phyloP scores from a whole-genome alignment of 768 basidiomycete species.

The Psilocybe sp. region DNA sequence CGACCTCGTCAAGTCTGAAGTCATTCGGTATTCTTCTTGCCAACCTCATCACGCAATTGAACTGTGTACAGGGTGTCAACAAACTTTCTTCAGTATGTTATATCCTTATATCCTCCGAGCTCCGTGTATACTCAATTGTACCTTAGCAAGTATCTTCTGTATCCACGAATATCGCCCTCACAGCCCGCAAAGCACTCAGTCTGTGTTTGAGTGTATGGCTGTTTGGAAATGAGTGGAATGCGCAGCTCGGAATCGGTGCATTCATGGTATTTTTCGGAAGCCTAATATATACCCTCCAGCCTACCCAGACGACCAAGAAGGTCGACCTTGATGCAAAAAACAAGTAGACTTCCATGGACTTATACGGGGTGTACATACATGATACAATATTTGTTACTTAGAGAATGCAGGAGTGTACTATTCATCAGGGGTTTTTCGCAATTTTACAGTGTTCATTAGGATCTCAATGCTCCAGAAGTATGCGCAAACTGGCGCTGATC shows the following conservation, averaged over 20 bases:
- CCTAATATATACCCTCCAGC: conserved; percentile 48
- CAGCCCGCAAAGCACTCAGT: conserved; percentile 76
- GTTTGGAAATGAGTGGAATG: conserved; percentile 74
- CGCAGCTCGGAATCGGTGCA: conserved; percentile 62
- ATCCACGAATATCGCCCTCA: conserved; percentile 78
- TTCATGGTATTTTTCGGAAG: conserved; percentile 73
- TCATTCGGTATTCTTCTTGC: conserved; percentile 57
- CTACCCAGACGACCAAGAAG: conserved; percentile 19
- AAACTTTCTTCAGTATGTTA: conserved; percentile 68
- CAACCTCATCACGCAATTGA: conserved; percentile 71
- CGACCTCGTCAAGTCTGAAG: conserved; percentile 27
- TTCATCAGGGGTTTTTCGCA: too few species aligned
- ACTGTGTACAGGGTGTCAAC: conserved; percentile 86
- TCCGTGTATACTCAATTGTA: neutral
- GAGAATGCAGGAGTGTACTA: too few species aligned
- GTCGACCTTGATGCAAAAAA: too few species aligned
- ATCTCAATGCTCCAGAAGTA: too few species aligned
- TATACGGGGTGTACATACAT: too few species aligned
- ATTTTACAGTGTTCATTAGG: too few species aligned
- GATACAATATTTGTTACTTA: too few species aligned
- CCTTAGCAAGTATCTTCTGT: conserved; percentile 71
- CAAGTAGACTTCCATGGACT: too few species aligned
- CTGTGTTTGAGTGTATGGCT: conserved; percentile 83
- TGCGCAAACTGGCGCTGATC: too few species aligned
- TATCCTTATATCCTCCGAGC: conserved; percentile 8